Conservation (phyloP, 2,329 filamentous ascomycete genomes). For the Colletotrichum falcatum region DNA sequence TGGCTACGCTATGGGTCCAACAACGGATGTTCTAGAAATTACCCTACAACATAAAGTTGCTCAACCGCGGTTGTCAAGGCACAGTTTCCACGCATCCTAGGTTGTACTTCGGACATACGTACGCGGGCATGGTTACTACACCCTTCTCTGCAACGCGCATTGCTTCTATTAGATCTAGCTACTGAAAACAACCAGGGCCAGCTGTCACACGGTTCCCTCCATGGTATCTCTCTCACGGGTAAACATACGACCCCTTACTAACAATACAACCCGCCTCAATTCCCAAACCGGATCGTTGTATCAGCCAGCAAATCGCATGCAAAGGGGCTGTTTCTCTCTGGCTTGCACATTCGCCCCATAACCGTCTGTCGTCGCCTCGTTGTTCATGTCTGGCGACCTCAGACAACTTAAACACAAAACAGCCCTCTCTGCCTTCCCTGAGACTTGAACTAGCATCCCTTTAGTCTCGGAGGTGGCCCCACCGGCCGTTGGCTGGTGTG, state of each 20-base stretch:
- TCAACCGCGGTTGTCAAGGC: neutral
- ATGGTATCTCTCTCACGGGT: conserved; percentile 16
- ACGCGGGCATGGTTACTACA: too few relatives aligned
- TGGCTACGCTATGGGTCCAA: neutral
- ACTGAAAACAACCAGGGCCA: neutral
- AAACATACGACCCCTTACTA: neutral
- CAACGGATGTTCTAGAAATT: neutral
- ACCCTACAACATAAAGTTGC: neutral
- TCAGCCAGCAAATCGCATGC: too few relatives aligned
- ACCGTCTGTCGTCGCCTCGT: too few relatives aligned
- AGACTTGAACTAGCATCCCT: neutral
- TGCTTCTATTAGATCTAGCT: conserved; percentile 5
- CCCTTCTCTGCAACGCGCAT: neutral
- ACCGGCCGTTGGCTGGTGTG: conserved; percentile 55
- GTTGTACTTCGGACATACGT: too few relatives aligned
- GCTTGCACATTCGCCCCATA: too few relatives aligned
- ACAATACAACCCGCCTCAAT: too few relatives aligned
- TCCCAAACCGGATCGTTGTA: too few relatives aligned
- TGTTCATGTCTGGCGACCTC: too few relatives aligned
- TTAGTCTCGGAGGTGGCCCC: conserved; percentile 59
- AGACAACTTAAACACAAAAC: neutral
- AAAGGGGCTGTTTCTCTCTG: too few relatives aligned
- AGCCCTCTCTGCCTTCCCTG: neutral
- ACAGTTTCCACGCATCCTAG: neutral
- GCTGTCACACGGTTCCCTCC: neutral